phyloP scores from a whole-genome alignment of 2,329 filamentous ascomycete species.

The Capronia americana region DNA sequence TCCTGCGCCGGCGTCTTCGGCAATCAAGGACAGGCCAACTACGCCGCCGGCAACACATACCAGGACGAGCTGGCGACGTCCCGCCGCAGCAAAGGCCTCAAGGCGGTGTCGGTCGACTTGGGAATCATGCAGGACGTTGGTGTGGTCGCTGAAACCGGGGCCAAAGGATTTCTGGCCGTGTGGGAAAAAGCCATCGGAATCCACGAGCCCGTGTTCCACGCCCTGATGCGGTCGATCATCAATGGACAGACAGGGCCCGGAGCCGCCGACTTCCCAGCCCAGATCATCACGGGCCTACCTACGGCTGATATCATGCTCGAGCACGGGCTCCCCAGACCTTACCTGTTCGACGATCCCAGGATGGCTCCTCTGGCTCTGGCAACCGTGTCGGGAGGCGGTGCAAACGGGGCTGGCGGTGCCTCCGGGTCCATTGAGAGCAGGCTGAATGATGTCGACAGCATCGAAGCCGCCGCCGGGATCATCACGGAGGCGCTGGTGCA shows the following conservation, averaged over 20 bases:
- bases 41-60: slow-evolving; percentile 48
- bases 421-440: background rate
- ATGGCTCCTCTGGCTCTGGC: background rate
- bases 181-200: background rate
- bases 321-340: background rate
- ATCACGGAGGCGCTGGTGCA: background rate
- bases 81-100: slow-evolving; percentile 40
- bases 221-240: background rate
- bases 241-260: background rate
- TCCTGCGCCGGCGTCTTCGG: slow-evolving; percentile 54
- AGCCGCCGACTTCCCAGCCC: background rate
- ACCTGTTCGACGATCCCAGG: background rate
- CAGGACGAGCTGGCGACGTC: slow-evolving; percentile 45
- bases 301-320: background rate
- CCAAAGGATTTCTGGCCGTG: background rate
- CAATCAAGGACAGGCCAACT: slow-evolving; percentile 54
- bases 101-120: slow-evolving; percentile 43
- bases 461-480: background rate
- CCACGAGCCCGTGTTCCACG: background rate
- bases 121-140: slow-evolving; percentile 43
- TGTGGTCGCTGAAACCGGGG: background rate
- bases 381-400: background rate
- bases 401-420: background rate
- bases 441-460: background rate
- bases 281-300: background rate